A percentile compares a stretch with the other conserved stretches of the same genome.
phyloP scores from a whole-genome alignment of 148 eudicot species.

The Rhododendron vialii region DNA sequence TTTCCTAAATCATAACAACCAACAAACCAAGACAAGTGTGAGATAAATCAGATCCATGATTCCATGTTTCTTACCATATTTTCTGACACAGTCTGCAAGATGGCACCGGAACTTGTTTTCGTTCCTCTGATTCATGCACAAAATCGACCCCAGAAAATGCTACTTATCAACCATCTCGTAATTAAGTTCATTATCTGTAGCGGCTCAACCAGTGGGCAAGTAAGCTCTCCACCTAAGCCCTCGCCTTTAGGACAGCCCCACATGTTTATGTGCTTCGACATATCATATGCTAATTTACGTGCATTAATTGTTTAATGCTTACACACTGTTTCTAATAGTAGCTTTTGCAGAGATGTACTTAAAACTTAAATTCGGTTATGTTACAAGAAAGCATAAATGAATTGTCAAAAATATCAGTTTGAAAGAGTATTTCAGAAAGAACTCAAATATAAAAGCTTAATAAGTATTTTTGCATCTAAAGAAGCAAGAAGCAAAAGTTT shows the following conservation, averaged over 20 bases:
- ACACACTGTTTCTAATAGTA: neutral
- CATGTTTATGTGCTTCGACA: neutral
- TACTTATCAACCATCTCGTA: neutral
- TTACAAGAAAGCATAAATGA: neutral
- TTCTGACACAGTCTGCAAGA: neutral
- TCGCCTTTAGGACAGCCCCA: neutral
- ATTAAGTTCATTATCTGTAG: neutral
- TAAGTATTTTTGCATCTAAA: neutral
- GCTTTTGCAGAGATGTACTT: neutral
- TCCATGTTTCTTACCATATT: neutral
- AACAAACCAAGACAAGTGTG: neutral
- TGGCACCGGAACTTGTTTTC: neutral
- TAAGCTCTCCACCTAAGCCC: neutral
- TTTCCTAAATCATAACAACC: neutral
- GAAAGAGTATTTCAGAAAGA: neutral
- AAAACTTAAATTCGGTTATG: neutral
- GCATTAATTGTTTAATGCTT: too few species aligned
- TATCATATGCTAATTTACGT: neutral
- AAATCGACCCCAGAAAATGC: neutral
- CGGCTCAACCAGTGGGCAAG: neutral
- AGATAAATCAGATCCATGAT: neutral
- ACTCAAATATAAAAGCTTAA: neutral
- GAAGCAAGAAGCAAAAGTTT: neutral
- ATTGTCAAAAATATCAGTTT: neutral
- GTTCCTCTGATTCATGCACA: neutral